A percentile compares a stretch with the other conserved stretches of the same genome.
Conservation (phyloP, 2,329 filamentous ascomycete genomes). For the Aschersonia sp. region DNA sequence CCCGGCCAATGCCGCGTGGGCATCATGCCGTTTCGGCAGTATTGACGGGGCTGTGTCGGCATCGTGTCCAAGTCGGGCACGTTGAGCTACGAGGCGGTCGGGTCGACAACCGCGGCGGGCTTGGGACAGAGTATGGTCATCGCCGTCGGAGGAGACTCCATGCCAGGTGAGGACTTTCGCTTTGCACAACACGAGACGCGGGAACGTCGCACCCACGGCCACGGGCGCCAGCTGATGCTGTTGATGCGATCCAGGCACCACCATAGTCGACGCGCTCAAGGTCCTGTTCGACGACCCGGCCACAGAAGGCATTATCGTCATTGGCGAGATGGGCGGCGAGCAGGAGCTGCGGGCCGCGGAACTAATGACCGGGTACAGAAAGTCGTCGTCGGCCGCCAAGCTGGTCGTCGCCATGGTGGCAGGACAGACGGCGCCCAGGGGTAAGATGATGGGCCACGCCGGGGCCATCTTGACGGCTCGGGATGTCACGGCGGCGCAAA, state of each 20-base stretch:
- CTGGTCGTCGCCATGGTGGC: slow-evolving; percentile 49
- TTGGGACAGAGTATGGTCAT: slow-evolving; percentile 66
- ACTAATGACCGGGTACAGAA: slow-evolving; percentile 52
- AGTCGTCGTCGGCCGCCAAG: slow-evolving; percentile 44
- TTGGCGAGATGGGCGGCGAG: slow-evolving; percentile 58
- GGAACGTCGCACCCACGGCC: no score
- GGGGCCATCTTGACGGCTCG: slow-evolving; percentile 38
- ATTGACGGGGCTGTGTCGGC: slow-evolving; percentile 47
- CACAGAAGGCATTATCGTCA: slow-evolving; percentile 56
- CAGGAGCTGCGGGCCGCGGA: slow-evolving; percentile 59
- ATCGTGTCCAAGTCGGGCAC: slow-evolving; percentile 74
- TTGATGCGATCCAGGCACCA: slow-evolving; percentile 28
- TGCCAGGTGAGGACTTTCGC: slow-evolving; percentile 35
- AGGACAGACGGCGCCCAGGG: slow-evolving; percentile 44
- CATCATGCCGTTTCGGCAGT: slow-evolving; percentile 26
- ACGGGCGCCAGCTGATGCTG: no score
- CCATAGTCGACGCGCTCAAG: slow-evolving; percentile 54
- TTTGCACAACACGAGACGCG: background rate
- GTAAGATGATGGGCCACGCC: slow-evolving; percentile 58
- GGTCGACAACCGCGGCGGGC: slow-evolving; percentile 57
- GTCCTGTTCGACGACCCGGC: slow-evolving; percentile 54
- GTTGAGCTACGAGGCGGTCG: slow-evolving; percentile 67
- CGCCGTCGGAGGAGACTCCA: slow-evolving; percentile 62
- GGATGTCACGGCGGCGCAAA: slow-evolving; percentile 17
- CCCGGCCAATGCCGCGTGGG: slow-evolving; percentile 46